A percentile compares a stretch with the other conserved stretches of the same genome.
phyloP scores from a whole-genome alignment of 148 eudicot species.

The Persicaria tinctoria region DNA sequence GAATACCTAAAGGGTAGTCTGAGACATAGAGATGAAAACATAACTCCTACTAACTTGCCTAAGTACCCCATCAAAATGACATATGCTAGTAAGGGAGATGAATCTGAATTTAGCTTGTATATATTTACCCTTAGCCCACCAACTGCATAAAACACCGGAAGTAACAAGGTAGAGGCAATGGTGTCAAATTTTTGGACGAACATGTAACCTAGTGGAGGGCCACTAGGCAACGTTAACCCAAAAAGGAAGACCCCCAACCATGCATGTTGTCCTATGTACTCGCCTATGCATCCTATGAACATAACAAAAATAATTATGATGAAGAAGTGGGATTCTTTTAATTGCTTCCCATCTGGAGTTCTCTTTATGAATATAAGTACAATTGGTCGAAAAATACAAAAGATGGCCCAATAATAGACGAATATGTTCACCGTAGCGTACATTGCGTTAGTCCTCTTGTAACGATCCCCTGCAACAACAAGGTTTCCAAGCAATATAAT shows the following conservation, averaged over 20 bases:
- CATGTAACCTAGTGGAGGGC: constrained; percentile 22
- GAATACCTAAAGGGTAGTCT: constrained; percentile 12
- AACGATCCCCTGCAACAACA: background rate
- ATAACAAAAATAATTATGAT: constrained; percentile 15
- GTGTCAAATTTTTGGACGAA: constrained; percentile 21
- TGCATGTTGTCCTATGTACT: constrained; percentile 19
- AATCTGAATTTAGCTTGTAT: background rate
- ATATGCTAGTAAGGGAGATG: constrained; percentile 9
- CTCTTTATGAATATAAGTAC: constrained; percentile 9
- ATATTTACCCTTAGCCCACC: constrained; percentile 22
- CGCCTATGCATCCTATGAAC: constrained; percentile 13
- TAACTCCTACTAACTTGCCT: constrained; percentile 20
- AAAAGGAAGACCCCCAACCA: constrained; percentile 19
- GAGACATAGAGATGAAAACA: constrained; percentile 7
- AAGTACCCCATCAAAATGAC: constrained; percentile 17
- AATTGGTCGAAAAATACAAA: constrained; percentile 20
- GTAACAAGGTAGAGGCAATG: constrained; percentile 15
- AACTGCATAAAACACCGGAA: constrained; percentile 20
- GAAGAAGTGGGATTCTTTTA: constrained; percentile 20
- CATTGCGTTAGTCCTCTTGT: background rate
- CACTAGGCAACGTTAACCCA: constrained; percentile 27
- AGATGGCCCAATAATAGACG: constrained; percentile 12
- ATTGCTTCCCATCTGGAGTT: constrained; percentile 21
- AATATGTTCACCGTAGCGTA: background rate
- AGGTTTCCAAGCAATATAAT: constrained; percentile 8